These are phyloP conservation scores for Boletellus sp. DNA, from an alignment of 768 basidiomycete genomes.

Conservation along the genomic window DNA sequence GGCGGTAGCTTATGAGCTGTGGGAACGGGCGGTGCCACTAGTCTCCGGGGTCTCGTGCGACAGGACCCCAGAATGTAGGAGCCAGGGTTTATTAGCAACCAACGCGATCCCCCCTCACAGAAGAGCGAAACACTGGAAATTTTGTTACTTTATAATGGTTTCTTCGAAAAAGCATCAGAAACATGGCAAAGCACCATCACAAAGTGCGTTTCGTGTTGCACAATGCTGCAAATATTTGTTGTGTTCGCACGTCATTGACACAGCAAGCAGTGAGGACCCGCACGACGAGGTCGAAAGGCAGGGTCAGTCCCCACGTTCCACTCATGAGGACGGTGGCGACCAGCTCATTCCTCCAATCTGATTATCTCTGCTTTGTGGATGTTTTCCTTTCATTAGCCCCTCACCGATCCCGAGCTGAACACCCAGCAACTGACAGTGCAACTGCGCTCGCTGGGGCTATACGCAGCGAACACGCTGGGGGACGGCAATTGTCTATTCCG, in stretches of 20 bases:
- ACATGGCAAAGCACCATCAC: conserved; percentile 34
- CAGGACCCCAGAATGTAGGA: conserved; percentile 34
- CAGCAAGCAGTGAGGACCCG: conserved; percentile 48
- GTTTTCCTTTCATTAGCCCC: conserved; percentile 29
- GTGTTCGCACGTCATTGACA: conserved; percentile 26
- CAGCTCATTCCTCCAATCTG: conserved; percentile 16
- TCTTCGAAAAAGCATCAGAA: conserved; percentile 40
- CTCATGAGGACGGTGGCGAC: conserved; percentile 15
- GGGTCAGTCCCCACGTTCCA: conserved; percentile 40
- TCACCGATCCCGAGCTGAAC: conserved; percentile 60
- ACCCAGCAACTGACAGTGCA: conserved; percentile 66
- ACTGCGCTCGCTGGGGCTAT: conserved; percentile 74
- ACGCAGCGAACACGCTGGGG: conserved; percentile 82
- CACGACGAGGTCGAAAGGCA: conserved; percentile 57
- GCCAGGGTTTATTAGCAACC: conserved; percentile 32
- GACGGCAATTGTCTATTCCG: conserved; percentile 95
- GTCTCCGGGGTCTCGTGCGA: conserved; percentile 26
- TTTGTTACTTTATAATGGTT: conserved; percentile 38
- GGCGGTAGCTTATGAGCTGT: conserved; percentile 10
- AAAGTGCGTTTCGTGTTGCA: conserved; percentile 38
- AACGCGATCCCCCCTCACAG: conserved; percentile 33
- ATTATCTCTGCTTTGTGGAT: conserved; percentile 6
- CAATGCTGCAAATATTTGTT: conserved; percentile 23
- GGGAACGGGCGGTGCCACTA: conserved; percentile 12
- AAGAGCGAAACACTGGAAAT: conserved; percentile 22